phyloP scores from a whole-genome alignment of 148 eudicot species.

The Rhododendron molle region DNA sequence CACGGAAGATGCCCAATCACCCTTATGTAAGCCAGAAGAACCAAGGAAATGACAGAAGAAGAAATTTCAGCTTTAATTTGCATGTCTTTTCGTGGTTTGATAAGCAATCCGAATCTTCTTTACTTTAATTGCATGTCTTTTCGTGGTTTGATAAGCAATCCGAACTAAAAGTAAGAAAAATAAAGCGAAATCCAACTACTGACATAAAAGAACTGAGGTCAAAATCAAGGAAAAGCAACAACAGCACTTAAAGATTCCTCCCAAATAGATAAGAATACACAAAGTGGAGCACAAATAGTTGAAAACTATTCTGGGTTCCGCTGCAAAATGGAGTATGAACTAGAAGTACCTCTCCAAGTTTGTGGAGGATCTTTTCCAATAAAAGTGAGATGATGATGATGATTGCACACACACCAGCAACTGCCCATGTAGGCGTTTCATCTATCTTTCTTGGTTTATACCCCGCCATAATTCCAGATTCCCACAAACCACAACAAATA shows the following conservation, averaged over 20 bases:
- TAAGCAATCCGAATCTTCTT: neutral
- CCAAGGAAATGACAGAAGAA: neutral
- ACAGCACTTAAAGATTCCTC: no score
- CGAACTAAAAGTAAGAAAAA: neutral
- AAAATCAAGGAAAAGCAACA: no score
- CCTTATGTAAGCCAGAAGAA: neutral
- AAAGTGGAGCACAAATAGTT: neutral
- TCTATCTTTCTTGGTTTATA: constrained; percentile 32
- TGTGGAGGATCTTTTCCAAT: constrained; percentile 57
- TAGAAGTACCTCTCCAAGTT: constrained; percentile 20
- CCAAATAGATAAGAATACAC: neutral
- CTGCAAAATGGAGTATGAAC: neutral
- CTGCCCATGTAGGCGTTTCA: constrained; percentile 90
- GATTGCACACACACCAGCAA: constrained; percentile 67
- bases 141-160: no score
- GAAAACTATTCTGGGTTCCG: neutral
- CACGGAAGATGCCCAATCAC: neutral
- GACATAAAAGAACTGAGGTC: neutral
- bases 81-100: no score
- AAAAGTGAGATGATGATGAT: constrained; percentile 63
- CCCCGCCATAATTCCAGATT: constrained; percentile 12
- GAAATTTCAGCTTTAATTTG: neutral
- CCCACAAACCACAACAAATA: neutral
- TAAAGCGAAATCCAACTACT: neutral
- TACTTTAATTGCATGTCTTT: no score